A percentile compares a stretch with the other conserved stretches of the same genome.
Conservation (phyloP, 192 early-diverging fungal species). For the Backusella tuberculispora region DNA sequence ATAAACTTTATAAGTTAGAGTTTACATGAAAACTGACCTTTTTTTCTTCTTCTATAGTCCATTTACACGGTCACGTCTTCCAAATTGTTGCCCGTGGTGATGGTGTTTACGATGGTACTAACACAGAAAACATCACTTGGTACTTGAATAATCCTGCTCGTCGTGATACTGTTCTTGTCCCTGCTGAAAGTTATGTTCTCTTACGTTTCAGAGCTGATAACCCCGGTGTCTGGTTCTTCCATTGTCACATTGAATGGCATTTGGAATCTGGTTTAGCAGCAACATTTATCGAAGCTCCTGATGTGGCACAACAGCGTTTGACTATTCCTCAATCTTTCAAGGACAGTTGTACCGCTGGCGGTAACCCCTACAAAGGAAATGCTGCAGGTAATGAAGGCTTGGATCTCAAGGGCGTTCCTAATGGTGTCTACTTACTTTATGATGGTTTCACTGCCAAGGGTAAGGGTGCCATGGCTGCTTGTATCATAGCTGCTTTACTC, state of each 20-base stretch:
- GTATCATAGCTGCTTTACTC: constrained; percentile 73
- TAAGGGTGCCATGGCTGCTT: constrained; percentile 72
- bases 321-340: constrained; percentile 57
- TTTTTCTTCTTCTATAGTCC: constrained; percentile 51
- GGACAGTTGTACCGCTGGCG: constrained; percentile 66
- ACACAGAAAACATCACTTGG: constrained; percentile 31
- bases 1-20: too few species aligned
- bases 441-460: constrained; percentile 69
- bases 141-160: constrained; percentile 58
- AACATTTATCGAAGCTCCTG: constrained; percentile 74
- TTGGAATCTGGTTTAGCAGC: constrained; percentile 73
- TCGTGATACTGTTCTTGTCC: constrained; percentile 77
- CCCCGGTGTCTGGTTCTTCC: constrained; percentile 84
- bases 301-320: constrained; percentile 49
- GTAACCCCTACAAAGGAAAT: constrained; percentile 67
- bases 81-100: constrained; percentile 72
- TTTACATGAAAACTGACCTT: not conserved
- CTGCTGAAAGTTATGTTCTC: constrained; percentile 65
- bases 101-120: constrained; percentile 58
- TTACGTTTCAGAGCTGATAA: constrained; percentile 82
- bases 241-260: constrained; percentile 88
- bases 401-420: constrained; percentile 63
- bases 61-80: constrained; percentile 88
- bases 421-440: constrained; percentile 55
- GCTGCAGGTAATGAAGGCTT: constrained; percentile 72